Conservation (phyloP, 169 alveolate genomes). For the Cryptosporidium meleagridis region DNA sequence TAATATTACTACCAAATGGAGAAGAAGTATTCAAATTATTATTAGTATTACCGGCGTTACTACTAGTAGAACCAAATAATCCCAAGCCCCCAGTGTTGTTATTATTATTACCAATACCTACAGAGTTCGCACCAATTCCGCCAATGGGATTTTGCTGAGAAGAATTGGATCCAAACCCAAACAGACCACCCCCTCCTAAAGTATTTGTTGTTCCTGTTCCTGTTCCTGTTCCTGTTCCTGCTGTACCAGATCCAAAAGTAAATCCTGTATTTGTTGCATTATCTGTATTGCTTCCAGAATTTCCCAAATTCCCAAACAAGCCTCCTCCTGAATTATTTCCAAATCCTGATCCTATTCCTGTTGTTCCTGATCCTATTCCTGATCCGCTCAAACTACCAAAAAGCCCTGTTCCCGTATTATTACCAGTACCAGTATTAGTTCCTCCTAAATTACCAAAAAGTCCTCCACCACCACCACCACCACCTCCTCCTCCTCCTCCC, state of each 20-base stretch:
- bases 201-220: neutral
- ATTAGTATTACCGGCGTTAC: neutral
- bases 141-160: neutral
- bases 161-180: conserved; percentile 1
- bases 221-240: neutral
- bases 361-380: neutral
- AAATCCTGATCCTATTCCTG: neutral
- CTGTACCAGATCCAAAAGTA: too few species aligned
- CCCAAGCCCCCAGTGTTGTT: conserved; percentile 4
- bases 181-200: neutral
- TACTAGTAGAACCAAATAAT: conserved; percentile 4
- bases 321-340: conserved; percentile 12
- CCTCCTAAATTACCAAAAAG: conserved; percentile 14
- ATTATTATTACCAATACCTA: neutral
- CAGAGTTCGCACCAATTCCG: neutral
- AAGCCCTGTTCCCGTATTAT: neutral
- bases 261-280: too few species aligned
- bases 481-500: too few species aligned
- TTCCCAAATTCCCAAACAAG: conserved; percentile 6
- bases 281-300: neutral
- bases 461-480: neutral
- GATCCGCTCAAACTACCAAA: conserved; percentile 1
- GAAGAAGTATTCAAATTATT: neutral
- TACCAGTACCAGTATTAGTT: neutral
- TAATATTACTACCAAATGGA: neutral